Percentiles rank a stretch among this genome's conserved stretches.
These are phyloP conservation scores for Pseudogymnoascus sp. DNA, from an alignment of 2,329 filamentous ascomycete genomes.

Conservation along the genomic window DNA sequence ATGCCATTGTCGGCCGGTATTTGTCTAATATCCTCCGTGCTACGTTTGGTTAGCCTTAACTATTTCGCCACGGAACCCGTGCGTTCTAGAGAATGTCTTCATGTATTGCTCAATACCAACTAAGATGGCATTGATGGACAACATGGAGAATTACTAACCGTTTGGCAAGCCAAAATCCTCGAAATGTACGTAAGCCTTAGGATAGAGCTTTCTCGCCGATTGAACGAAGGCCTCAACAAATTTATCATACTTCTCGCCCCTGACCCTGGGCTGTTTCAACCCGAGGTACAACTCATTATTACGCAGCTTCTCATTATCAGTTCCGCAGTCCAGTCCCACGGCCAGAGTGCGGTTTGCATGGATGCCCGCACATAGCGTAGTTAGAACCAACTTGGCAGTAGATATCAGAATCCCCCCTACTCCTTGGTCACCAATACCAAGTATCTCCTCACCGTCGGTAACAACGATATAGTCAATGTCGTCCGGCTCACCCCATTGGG, in stretches of 20 bases:
- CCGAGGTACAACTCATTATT: conserved; percentile 75
- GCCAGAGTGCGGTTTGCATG: conserved; percentile 71
- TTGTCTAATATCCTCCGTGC: conserved; percentile 64
- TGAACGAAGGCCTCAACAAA: conserved; percentile 70
- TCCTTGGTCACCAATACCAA: conserved; percentile 85
- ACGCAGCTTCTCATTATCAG: conserved; percentile 67
- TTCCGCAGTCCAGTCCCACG: conserved; percentile 79
- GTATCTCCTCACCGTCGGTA: conserved; percentile 62
- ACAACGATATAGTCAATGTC: conserved; percentile 87
- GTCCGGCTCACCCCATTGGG: conserved; percentile 59
- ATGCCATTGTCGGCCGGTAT: conserved; percentile 65
- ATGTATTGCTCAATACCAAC: not conserved
- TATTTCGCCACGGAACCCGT: no score
- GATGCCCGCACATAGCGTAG: conserved; percentile 79
- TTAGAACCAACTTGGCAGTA: conserved; percentile 72
- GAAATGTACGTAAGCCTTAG: conserved; percentile 78
- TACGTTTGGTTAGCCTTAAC: not conserved
- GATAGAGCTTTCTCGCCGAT: conserved; percentile 60
- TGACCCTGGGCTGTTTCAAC: conserved; percentile 54
- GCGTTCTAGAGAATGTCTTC: no score
- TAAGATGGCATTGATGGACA: not conserved
- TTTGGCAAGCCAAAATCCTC: conserved; percentile 80
- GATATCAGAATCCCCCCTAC: conserved; percentile 79
- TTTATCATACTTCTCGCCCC: conserved; percentile 65
- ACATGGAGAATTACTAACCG: conserved; percentile 31